Conservation (phyloP, 192 early-diverging fungal species). For the Chytriomyces hyalinus region DNA sequence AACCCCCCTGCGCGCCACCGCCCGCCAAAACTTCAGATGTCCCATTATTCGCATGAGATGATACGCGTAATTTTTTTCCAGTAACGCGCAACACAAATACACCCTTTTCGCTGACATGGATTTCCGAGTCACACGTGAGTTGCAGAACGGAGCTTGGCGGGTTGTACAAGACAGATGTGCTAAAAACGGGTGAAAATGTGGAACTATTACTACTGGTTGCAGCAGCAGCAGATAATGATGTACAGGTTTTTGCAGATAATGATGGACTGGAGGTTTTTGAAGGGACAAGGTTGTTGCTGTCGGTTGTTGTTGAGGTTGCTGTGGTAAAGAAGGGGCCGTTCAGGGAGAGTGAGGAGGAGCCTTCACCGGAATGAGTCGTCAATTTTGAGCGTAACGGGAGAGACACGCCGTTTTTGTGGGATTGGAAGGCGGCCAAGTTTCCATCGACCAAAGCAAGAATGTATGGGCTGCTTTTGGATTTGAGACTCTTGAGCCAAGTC, state of each 20-base stretch:
- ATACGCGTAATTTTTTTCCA: background rate
- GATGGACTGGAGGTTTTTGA: background rate
- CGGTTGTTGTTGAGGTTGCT: background rate
- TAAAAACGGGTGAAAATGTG: no score
- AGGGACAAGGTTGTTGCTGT: no score
- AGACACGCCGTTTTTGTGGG: background rate
- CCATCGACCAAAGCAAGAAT: background rate
- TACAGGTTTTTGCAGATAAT: background rate
- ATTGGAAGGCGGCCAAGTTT: constrained; percentile 9
- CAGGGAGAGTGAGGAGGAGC: background rate
- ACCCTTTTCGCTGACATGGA: constrained; percentile 17
- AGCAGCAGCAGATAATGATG: background rate
- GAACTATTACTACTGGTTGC: background rate
- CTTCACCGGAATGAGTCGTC: background rate
- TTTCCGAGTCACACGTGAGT: constrained; percentile 1
- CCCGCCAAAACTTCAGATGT: background rate
- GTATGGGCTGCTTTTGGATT: background rate
- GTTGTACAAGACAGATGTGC: background rate
- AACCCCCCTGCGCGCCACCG: no score
- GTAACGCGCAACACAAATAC: constrained; percentile 20
- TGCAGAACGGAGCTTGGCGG: constrained; percentile 1
- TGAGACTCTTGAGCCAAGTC: constrained; percentile 3
- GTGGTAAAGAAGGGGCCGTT: constrained; percentile 21
- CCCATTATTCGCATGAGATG: background rate
- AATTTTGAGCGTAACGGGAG: no score